These are phyloP conservation scores for Somion occarium DNA, from an alignment of 1,284 basidiomycete species.

Conservation along the genomic window DNA sequence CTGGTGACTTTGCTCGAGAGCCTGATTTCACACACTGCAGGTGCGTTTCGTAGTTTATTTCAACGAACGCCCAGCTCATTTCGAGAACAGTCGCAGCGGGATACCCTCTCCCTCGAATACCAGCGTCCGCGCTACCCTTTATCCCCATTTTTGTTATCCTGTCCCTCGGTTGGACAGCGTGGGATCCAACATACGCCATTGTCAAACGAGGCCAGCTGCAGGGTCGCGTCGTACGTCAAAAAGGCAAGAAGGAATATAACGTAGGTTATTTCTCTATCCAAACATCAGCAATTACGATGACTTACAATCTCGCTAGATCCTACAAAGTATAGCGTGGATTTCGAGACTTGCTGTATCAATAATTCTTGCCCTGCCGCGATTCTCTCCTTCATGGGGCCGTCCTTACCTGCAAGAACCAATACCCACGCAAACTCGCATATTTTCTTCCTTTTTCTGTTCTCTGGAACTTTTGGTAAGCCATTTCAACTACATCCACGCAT, in stretches of 20 bases:
- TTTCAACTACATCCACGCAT: conserved; percentile 10
- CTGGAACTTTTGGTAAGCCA: conserved; percentile 49
- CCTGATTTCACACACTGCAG: conserved; percentile 37
- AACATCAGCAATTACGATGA: neutral
- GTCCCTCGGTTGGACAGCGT: conserved; percentile 66
- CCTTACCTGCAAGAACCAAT: conserved; percentile 33
- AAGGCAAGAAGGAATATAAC: conserved; percentile 57
- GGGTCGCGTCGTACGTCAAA: conserved; percentile 61
- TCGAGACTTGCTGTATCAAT: conserved; percentile 49
- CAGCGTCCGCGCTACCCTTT: conserved; percentile 11
- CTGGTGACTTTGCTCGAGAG: conserved; percentile 38
- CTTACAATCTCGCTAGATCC: no score
- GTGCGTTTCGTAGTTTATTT: conserved; percentile 30
- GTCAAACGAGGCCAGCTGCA: conserved; percentile 55
- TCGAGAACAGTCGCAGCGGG: conserved; percentile 2
- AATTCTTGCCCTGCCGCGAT: conserved; percentile 40
- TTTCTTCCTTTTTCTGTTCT: conserved; percentile 40
- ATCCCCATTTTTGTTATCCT: conserved; percentile 46
- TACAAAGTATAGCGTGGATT: conserved; percentile 56
- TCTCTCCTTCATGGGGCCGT: conserved; percentile 35
- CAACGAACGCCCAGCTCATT: conserved; percentile 21
- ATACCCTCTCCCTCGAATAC: conserved; percentile 2
- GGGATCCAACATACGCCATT: conserved; percentile 72
- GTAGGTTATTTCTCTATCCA: no score
- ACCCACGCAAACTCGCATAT: conserved; percentile 34